These are phyloP conservation scores for Cercospora sesami DNA, from an alignment of 2,329 filamentous ascomycete genomes.

Conservation along the genomic window DNA sequence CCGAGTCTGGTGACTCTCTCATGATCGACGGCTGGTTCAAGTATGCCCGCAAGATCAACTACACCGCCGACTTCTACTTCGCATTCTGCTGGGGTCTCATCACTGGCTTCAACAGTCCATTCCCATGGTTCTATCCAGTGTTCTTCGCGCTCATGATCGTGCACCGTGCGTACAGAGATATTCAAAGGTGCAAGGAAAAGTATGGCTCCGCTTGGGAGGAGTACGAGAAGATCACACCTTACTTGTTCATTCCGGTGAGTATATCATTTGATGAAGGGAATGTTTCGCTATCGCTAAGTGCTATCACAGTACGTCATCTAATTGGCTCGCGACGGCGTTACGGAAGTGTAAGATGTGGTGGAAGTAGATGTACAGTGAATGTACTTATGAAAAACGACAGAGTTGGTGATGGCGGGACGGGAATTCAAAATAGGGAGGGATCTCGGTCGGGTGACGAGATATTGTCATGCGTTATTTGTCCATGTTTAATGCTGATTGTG, in stretches of 20 bases:
- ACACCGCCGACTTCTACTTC: slow-evolving; percentile 78
- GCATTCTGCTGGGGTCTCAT: slow-evolving; percentile 77
- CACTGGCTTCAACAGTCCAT: slow-evolving; percentile 75
- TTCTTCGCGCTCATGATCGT: slow-evolving; percentile 81
- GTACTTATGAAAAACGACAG: slow-evolving; percentile 4
- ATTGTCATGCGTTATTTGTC: not conserved
- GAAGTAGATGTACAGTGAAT: not conserved
- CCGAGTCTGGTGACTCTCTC: slow-evolving; percentile 71
- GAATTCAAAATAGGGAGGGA: not conserved
- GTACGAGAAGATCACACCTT: slow-evolving; percentile 78
- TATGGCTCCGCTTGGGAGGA: slow-evolving; percentile 81
- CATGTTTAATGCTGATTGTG: slow-evolving; percentile 4
- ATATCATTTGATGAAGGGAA: not conserved
- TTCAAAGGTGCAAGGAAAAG: slow-evolving; percentile 71
- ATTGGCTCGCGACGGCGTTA: not conserved
- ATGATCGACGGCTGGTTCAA: slow-evolving; percentile 82
- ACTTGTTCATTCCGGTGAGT: slow-evolving; percentile 72
- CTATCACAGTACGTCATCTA: slow-evolving; percentile 27
- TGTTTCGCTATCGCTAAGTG: slow-evolving; percentile 11
- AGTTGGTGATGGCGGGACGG: not conserved
- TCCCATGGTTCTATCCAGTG: slow-evolving; percentile 85
- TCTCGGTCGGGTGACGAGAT: not conserved
- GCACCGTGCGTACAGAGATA: slow-evolving; percentile 74
- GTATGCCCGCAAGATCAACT: slow-evolving; percentile 58
- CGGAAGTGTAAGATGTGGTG: not conserved